These are phyloP conservation scores for Melaleuca alternifolia DNA, from an alignment of 345 rosid genomes.

Conservation along the genomic window DNA sequence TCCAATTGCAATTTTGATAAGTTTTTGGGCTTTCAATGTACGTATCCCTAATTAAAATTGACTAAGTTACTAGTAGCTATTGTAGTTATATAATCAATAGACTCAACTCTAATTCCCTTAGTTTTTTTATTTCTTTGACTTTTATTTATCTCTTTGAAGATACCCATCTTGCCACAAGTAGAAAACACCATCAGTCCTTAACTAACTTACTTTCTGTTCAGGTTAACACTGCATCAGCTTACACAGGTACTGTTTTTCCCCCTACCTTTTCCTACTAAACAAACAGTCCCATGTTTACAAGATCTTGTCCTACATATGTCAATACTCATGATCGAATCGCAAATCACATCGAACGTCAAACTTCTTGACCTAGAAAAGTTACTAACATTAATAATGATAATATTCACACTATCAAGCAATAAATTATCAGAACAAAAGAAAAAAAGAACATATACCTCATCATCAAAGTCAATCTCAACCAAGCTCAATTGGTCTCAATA, in stretches of 20 bases:
- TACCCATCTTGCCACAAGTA: not conserved
- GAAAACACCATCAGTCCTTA: not conserved
- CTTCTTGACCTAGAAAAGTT: not conserved
- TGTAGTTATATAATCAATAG: not conserved
- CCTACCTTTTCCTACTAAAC: not conserved
- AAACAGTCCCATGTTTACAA: not conserved
- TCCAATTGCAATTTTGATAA: too few species aligned
- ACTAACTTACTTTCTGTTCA: not conserved
- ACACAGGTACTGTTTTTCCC: not conserved
- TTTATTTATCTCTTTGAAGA: not conserved
- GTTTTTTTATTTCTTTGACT: too few species aligned
- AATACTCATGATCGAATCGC: not conserved
- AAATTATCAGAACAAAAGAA: not conserved
- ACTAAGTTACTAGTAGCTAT: not conserved
- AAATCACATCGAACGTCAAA: not conserved
- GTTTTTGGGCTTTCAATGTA: too few species aligned
- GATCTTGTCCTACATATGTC: too few species aligned
- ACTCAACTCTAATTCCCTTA: not conserved
- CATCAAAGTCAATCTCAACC: not conserved
- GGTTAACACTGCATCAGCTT: not conserved
- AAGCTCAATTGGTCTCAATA: not conserved
- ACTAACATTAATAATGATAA: not conserved
- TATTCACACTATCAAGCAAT: not conserved
- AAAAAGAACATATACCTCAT: too few species aligned
- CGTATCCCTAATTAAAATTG: too few species aligned